Conservation (phyloP, 140 eudicot genomes). For the Cichorium intybus region DNA sequence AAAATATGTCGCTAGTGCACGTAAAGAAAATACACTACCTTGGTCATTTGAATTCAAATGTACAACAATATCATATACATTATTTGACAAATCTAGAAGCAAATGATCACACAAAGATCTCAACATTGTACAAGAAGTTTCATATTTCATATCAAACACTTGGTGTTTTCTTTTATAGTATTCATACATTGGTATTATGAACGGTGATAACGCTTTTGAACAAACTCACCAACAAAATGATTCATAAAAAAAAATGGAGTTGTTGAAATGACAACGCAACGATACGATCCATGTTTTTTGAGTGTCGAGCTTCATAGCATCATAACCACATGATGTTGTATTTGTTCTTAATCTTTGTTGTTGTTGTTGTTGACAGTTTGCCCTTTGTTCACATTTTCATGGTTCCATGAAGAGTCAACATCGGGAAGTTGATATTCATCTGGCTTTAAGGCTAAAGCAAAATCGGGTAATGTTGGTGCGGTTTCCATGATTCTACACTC, state of each 20-base stretch:
- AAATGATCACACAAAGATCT: slow-evolving; percentile 15
- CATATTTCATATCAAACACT: slow-evolving; percentile 15
- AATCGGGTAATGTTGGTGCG: slow-evolving; percentile 94
- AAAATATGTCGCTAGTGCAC: no score
- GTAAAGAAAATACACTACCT: no score
- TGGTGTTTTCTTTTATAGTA: slow-evolving; percentile 4
- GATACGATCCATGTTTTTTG: slow-evolving; percentile 7
- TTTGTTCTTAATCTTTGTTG: slow-evolving; percentile 37
- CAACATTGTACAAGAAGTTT: slow-evolving; percentile 16
- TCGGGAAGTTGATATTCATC: slow-evolving; percentile 93
- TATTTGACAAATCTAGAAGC: background rate
- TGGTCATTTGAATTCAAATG: background rate
- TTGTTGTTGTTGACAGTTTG: slow-evolving; percentile 28
- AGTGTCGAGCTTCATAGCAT: slow-evolving; percentile 2
- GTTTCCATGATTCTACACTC: slow-evolving; percentile 87
- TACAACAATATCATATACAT: background rate
- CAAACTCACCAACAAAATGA: slow-evolving; percentile 31
- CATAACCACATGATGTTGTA: slow-evolving; percentile 4
- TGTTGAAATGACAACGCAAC: background rate
- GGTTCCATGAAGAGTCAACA: slow-evolving; percentile 74
- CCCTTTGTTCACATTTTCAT: slow-evolving; percentile 41
- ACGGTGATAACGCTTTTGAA: slow-evolving; percentile 25
- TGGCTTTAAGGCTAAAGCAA: slow-evolving; percentile 88
- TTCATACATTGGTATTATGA: slow-evolving; percentile 24
- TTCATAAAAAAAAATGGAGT: slow-evolving; percentile 20